A percentile compares a stretch with the other conserved stretches of the same genome.
These are phyloP conservation scores for Cercospora nicotianae DNA, from an alignment of 2,329 filamentous ascomycete species.

Conservation along the genomic window DNA sequence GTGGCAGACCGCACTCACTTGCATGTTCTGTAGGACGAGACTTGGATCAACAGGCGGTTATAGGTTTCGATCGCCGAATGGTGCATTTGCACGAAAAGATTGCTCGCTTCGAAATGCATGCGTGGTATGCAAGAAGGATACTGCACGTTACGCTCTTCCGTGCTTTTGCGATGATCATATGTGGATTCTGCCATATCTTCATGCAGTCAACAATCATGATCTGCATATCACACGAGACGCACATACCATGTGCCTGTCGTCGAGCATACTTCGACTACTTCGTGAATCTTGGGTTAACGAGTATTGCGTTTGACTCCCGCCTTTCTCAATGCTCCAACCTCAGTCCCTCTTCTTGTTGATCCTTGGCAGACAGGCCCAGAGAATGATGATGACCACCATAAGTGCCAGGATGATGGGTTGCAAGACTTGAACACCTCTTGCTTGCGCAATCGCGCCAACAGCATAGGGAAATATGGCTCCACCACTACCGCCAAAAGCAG, in stretches of 20 bases:
- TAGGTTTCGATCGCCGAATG: neutral
- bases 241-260: neutral
- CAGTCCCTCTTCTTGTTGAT: constrained; percentile 47
- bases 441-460: constrained; percentile 67
- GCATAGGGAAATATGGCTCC: constrained; percentile 66
- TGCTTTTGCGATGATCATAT: neutral
- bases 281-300: neutral
- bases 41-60: neutral
- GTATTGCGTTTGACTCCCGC: neutral
- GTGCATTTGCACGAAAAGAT: neutral
- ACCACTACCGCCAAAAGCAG: constrained; percentile 73
- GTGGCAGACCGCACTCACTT: neutral
- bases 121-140: neutral
- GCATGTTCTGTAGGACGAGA: neutral
- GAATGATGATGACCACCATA: constrained; percentile 50
- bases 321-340: neutral
- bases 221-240: neutral
- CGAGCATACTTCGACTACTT: neutral
- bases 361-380: constrained; percentile 55
- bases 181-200: neutral
- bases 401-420: constrained; percentile 61
- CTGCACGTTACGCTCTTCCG: neutral
- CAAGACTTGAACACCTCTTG: constrained; percentile 59
- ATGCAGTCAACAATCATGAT: neutral
- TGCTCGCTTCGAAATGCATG: neutral